Evolutionary conservation across 106 monocot species (phyloP), one percentile per base, ranked within the genome.

Genomic region (Allium sativum): DNA sequence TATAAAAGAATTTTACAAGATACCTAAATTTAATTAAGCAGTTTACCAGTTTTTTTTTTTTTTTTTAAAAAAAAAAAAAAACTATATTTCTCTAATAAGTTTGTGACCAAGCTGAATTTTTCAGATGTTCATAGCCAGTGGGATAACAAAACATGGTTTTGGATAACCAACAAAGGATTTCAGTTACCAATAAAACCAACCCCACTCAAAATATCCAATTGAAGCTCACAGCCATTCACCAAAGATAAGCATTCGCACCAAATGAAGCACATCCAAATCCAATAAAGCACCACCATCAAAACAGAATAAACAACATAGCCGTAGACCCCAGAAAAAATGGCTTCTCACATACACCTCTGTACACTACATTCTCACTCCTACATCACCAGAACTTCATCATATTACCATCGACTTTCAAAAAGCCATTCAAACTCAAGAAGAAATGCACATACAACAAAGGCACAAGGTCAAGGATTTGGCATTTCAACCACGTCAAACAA

Each of bases 381-480:
- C 8, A 18, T 40, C 10, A 51, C 7, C 15, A 64, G 8, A 21
- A 31, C 64, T 48, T 47, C 45, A 4, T 47, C 21, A 63, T 19
- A 40, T 31, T 14, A 7, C 40, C 21, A 52, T n/a, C 51, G 7
- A 64, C 0, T 31, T 45, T 10, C 8, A 52, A 47, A 16, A 11
- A 12, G 42, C 52, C 50, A 48, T 42, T 12, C 56, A 14, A 10
- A 8, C 0, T 17, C 41, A 53, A 18, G 42, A 40, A 40, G 15
- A 31, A 7, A 43, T 50, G 12, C 53, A 12, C 18, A 10, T 46
- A 47, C 51, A 8, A 16, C 3, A 44, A 15, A 14, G 16, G 71
- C 78, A 45, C 71, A 69, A 61, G 73, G 75, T 20, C 67, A 53
- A 75, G 65, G 72, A 10, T 72, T 75, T 12, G 72, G 75, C 4